Conservation (phyloP, 2,329 filamentous ascomycete genomes). For the Fusarium denticulatum region DNA sequence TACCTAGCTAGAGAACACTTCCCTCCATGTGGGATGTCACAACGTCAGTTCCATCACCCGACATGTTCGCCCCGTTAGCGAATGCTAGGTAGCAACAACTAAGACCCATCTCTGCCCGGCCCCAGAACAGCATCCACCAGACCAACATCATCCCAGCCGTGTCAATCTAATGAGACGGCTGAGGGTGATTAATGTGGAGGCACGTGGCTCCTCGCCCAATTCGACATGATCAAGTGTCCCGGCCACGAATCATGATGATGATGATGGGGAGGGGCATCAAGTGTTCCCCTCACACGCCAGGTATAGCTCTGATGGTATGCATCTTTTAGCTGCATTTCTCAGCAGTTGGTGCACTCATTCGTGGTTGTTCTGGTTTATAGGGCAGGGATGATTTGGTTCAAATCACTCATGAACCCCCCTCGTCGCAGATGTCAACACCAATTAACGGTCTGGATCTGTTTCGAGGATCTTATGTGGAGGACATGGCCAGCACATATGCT, state of each 20-base stretch:
- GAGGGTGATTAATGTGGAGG: slow-evolving; percentile 23
- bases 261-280: slow-evolving; percentile 15
- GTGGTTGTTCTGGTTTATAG: slow-evolving; percentile 2
- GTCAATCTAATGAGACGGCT: slow-evolving; percentile 7
- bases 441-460: neutral
- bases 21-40: slow-evolving; percentile 29
- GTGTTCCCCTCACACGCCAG: slow-evolving; percentile 11
- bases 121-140: slow-evolving; percentile 29
- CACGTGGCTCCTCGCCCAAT: slow-evolving; percentile 15
- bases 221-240: slow-evolving; percentile 4
- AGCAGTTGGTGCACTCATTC: slow-evolving; percentile 4
- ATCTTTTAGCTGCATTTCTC: slow-evolving; percentile 36
- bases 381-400: slow-evolving; percentile 11
- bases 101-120: slow-evolving; percentile 28
- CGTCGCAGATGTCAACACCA: slow-evolving; percentile 2
- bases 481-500: slow-evolving; percentile 16
- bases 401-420: slow-evolving; percentile 4
- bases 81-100: slow-evolving; percentile 22
- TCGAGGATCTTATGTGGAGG: slow-evolving; percentile 14
- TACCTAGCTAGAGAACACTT: neutral
- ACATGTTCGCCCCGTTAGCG: slow-evolving; percentile 35
- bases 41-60: slow-evolving; percentile 33
- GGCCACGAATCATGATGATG: slow-evolving; percentile 19
- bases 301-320: slow-evolving; percentile 35
- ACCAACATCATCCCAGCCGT: slow-evolving; percentile 15